Percentiles rank a stretch among this genome's conserved stretches.
phyloP scores from a whole-genome alignment of 129 eudicot species.

The Centaurea solstitialis region DNA sequence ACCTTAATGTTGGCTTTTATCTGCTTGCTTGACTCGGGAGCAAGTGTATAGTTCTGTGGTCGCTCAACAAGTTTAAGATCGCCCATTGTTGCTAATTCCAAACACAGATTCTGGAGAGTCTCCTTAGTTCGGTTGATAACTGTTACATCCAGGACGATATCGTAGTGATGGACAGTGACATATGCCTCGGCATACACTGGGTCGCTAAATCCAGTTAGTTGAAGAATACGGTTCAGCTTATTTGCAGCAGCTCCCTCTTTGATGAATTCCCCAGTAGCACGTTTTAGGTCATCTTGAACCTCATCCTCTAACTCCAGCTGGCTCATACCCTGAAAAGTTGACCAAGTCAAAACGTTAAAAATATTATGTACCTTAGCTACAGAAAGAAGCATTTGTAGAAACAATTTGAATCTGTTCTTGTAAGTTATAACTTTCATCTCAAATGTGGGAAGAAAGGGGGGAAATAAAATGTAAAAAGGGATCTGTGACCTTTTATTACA shows the following conservation, averaged over 20 bases:
- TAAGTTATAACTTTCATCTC: background rate
- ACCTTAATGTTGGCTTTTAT: constrained; percentile 96
- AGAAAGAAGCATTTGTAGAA: background rate
- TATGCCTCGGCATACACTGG: constrained; percentile 96
- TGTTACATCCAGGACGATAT: constrained; percentile 89
- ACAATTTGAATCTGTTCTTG: background rate
- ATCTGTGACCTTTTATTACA: background rate
- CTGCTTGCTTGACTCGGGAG: constrained; percentile 95
- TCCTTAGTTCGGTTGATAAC: constrained; percentile 90
- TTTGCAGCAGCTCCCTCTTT: constrained; percentile 80
- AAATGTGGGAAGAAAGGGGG: constrained; percentile 3
- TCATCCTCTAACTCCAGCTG: constrained; percentile 90
- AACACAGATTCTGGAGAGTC: constrained; percentile 85
- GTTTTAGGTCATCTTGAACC: constrained; percentile 93
- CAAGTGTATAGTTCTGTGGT: constrained; percentile 93
- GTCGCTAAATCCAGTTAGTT: constrained; percentile 93
- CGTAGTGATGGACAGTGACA: constrained; percentile 94
- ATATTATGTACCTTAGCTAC: background rate
- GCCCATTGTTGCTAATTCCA: constrained; percentile 97
- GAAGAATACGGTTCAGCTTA: constrained; percentile 85
- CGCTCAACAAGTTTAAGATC: constrained; percentile 98
- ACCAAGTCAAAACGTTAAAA: background rate
- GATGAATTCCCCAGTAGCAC: constrained; percentile 89
- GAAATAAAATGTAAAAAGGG: background rate
- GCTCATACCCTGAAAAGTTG: constrained; percentile 76